Base-by-base conservation (phyloP, 371 early-diverging fungal genomes). In the Rhizopus arrhizus region DNA sequence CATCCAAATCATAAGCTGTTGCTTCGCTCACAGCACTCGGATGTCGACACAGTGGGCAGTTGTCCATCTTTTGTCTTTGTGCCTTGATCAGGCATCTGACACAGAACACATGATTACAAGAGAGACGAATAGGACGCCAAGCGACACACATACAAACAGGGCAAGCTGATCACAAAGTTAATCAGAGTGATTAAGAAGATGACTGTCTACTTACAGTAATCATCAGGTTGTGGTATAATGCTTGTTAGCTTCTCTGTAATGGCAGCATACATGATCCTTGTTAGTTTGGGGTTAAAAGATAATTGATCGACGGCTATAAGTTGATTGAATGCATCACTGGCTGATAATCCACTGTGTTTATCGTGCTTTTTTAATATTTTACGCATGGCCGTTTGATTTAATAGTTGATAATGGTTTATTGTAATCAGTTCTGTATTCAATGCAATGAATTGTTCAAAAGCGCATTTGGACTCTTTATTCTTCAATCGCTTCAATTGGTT, bases 351-450 rank as follows among this genome's bases (percentile, higher is more conserved):
- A 29, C 91, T 89, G 43, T 87, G 85, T 67, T 93, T 93, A 70
- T 93, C 93, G 52, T 91, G 91, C 64, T 92, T 92, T 71, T 93
- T 93, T 22, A 92, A 70, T 10, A 92, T 91, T 71, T 93, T 93
- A 50, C 83, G 82, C 65, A 92, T 84, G 4, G 91, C 91, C 5
- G 86, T 88, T 42, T 86, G 85, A 73, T 93, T 93, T 51, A 93
- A 64, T 33, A 82, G 78, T 59, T 86, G 85, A 65, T 90, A 88
- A 53, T 85, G 86, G 49, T 85, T 86, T 72, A 90, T 76, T 12
- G 76, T 73, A 11, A 89, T 80, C 16, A 91, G 65, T 51, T 89
- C 88, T 8, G 80, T 72, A 61, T 91, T 91, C 22, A 91, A 71
- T 47, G 85, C 73, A 31, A 85, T 73, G 51, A 89, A 88, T 9